Evolutionary conservation across 2,329 filamentous ascomycete genomes (phyloP).

Genomic region (Trichoderma sp.): DNA sequence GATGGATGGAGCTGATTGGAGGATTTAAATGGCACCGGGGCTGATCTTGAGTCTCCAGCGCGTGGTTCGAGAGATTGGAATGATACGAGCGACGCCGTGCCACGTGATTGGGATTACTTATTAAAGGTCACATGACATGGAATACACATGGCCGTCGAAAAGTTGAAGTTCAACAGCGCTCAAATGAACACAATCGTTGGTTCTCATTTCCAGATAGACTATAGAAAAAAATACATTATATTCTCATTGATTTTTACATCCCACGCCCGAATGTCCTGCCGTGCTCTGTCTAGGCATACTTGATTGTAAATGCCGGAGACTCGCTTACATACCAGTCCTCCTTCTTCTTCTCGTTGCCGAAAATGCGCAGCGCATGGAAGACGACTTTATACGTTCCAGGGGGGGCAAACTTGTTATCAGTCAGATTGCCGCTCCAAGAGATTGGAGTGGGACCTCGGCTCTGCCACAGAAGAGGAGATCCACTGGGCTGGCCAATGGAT

Average conservation of each 20-base stretch:
- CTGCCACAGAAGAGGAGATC: conserved; percentile 46
- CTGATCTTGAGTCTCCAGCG: background rate
- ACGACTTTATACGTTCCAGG: conserved; percentile 55
- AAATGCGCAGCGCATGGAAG: conserved; percentile 55
- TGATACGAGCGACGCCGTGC: too few relatives aligned
- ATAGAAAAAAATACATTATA: background rate
- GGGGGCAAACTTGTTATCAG: conserved; percentile 52
- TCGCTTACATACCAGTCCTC: conserved; percentile 53
- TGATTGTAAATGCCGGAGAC: conserved; percentile 50
- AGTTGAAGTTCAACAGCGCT: too few relatives aligned
- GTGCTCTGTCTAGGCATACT: conserved; percentile 40
- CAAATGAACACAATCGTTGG: too few relatives aligned
- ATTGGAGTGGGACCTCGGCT: conserved; percentile 35
- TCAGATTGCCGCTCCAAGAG: conserved; percentile 53
- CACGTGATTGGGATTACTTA: background rate
- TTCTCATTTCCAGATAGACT: background rate
- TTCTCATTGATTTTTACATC: background rate
- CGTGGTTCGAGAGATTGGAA: background rate
- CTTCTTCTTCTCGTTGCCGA: conserved; percentile 50
- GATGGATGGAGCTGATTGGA: conserved; percentile 24
- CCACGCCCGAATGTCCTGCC: background rate
- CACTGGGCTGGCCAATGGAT: conserved; percentile 49
- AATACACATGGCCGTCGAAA: too few relatives aligned
- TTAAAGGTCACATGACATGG: background rate
- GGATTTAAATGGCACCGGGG: conserved; percentile 17